phyloP scores from a whole-genome alignment of 2,329 filamentous ascomycete genomes.

The Paraconiothyrium sp. region DNA sequence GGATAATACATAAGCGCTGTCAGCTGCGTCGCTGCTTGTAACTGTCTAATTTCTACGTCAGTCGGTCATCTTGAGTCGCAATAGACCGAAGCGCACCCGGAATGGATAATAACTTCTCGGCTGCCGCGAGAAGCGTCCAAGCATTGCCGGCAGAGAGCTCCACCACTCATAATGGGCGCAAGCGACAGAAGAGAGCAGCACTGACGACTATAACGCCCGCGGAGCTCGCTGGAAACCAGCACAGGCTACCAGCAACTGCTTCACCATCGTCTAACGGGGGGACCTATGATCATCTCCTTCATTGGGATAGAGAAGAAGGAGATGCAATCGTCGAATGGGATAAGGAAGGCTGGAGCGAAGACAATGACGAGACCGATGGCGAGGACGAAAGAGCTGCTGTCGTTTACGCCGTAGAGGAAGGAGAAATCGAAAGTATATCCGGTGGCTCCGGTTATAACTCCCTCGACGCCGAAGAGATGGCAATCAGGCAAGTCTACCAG shows the following conservation, averaged over 20 bases:
- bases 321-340: slow-evolving; percentile 23
- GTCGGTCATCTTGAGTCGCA: neutral
- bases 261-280: neutral
- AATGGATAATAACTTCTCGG: neutral
- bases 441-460: neutral
- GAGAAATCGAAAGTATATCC: neutral
- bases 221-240: neutral
- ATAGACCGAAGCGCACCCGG: neutral
- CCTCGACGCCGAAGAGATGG: neutral
- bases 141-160: neutral
- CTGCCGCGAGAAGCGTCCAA: neutral
- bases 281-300: slow-evolving; percentile 43
- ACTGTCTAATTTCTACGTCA: neutral
- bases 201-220: neutral
- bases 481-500: neutral
- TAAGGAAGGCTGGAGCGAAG: slow-evolving; percentile 9
- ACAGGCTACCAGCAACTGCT: neutral
- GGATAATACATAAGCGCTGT: neutral
- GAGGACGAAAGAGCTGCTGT: slow-evolving; percentile 15
- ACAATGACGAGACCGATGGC: slow-evolving; percentile 12
- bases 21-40: neutral
- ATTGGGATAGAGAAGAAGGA: slow-evolving; percentile 20
- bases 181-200: slow-evolving; percentile 13
- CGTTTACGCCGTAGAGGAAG: neutral
- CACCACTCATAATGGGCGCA: neutral